phyloP scores from a whole-genome alignment of 192 early-diverging fungal species.

The Linderina pennispora region DNA sequence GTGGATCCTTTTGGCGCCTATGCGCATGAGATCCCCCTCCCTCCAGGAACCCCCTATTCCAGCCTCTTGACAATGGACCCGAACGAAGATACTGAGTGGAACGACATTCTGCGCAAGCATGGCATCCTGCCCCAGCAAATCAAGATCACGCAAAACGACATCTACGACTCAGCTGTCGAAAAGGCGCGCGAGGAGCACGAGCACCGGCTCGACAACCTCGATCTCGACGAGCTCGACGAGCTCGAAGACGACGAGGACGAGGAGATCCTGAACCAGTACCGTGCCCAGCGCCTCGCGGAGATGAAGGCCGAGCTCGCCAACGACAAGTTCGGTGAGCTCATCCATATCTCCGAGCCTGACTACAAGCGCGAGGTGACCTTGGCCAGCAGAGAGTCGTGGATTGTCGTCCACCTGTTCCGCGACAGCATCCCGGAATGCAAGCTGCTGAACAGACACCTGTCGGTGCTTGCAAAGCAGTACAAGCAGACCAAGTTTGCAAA shows the following conservation, averaged over 20 bases:
- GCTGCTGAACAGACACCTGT: constrained; percentile 70
- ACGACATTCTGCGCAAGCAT: constrained; percentile 87
- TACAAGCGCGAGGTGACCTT: constrained; percentile 86
- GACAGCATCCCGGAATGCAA: constrained; percentile 76
- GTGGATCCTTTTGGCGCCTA: constrained; percentile 5
- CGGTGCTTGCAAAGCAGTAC: constrained; percentile 56
- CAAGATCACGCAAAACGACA: constrained; percentile 49
- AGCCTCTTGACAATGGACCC: constrained; percentile 54
- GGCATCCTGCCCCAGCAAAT: constrained; percentile 83
- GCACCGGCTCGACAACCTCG: constrained; percentile 67
- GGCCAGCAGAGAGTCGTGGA: constrained; percentile 69
- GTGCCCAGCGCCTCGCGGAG: constrained; percentile 78
- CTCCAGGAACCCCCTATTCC: too few species aligned
- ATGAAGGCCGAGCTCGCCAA: constrained; percentile 63
- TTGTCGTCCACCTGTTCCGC: constrained; percentile 52
- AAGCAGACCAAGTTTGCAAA: constrained; percentile 90
- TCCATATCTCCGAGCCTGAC: constrained; percentile 89
- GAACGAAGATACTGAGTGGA: constrained; percentile 76
- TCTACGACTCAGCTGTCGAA: constrained; percentile 43
- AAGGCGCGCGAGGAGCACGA: constrained; percentile 51
- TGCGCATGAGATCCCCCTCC: too few species aligned
- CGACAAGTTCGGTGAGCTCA: constrained; percentile 81
- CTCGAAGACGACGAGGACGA: constrained; percentile 93
- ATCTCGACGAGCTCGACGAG: constrained; percentile 83
- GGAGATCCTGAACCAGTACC: constrained; percentile 70